Evolutionary conservation across 169 alveolate species (phyloP).

Genomic region (Eimeria tenella): DNA sequence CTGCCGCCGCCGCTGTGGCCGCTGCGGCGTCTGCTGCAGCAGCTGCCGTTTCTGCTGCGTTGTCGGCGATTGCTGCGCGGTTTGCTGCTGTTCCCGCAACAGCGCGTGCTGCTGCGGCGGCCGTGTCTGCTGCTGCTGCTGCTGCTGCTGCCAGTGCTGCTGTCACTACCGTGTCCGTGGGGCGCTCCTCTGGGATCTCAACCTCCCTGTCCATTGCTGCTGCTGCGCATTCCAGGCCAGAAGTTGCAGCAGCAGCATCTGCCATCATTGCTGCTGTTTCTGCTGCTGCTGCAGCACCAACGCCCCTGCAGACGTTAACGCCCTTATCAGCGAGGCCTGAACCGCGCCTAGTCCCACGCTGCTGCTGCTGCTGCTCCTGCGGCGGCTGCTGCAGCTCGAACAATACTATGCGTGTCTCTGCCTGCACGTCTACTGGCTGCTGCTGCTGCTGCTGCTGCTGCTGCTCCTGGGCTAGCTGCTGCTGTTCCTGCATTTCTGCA

Average conservation of each 20-base stretch:
- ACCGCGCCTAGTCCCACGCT: neutral
- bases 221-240: neutral
- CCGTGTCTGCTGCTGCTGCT: slow-evolving; percentile 47
- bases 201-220: neutral
- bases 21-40: slow-evolving; percentile 36
- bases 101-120: slow-evolving; percentile 43
- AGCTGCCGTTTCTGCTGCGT: slow-evolving; percentile 41
- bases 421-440: neutral
- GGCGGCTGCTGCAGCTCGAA: slow-evolving; percentile 45
- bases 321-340: neutral
- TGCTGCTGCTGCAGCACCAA: slow-evolving; percentile 57
- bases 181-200: neutral
- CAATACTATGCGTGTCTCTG: neutral
- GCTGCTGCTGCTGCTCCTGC: slow-evolving; percentile 49
- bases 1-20: slow-evolving; percentile 28
- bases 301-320: neutral
- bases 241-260: slow-evolving; percentile 35
- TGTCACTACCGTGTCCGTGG: neutral
- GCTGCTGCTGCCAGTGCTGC: slow-evolving; percentile 55
- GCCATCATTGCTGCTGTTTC: slow-evolving; percentile 49
- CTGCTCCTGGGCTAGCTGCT: slow-evolving; percentile 24
- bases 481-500: slow-evolving; percentile 38
- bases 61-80: neutral
- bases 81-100: slow-evolving; percentile 13
- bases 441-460: slow-evolving; percentile 44